phyloP scores from a whole-genome alignment of 2,329 filamentous ascomycete genomes.

The Lizonia empirigonia region DNA sequence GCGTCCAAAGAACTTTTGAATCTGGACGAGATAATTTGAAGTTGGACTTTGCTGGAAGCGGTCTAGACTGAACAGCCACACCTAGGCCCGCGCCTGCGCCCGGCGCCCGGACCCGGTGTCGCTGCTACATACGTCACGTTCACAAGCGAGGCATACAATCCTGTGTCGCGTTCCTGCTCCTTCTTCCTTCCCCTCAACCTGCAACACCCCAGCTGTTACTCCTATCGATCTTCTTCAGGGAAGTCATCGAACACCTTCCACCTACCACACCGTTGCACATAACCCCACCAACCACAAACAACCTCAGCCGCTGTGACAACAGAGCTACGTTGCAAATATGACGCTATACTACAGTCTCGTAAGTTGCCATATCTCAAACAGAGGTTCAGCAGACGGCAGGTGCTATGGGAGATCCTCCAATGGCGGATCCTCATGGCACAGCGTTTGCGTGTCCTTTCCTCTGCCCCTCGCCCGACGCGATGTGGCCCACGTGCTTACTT shows the following conservation, averaged over 20 bases:
- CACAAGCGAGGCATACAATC: conserved; percentile 37
- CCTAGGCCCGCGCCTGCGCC: conserved; percentile 7
- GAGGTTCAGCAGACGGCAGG: background rate
- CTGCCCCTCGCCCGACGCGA: conserved; percentile 1
- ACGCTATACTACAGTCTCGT: conserved; percentile 73
- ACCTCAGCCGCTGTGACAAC: conserved; percentile 23
- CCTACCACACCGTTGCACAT: conserved; percentile 29
- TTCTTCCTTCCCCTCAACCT: conserved; percentile 22
- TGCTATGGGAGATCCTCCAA: conserved; percentile 6
- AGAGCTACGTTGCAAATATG: conserved; percentile 58
- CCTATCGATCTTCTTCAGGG: conserved; percentile 12
- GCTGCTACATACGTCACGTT: conserved; percentile 16
- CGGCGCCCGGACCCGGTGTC: conserved; percentile 15
- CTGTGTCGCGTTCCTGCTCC: conserved; percentile 26
- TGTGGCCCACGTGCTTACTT: conserved; percentile 37
- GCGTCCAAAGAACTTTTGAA: background rate
- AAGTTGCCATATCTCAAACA: conserved; percentile 38
- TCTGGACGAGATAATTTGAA: conserved; percentile 11
- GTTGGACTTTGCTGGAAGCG: conserved; percentile 17
- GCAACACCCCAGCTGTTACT: conserved; percentile 13
- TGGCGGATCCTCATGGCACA: conserved; percentile 4
- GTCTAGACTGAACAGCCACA: conserved; percentile 28
- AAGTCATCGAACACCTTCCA: background rate
- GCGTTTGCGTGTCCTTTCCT: conserved; percentile 16
- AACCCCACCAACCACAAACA: conserved; percentile 8